Evolutionary conservation across 768 basidiomycete species (phyloP).

Genomic region (Hirschioporus abietinus): DNA sequence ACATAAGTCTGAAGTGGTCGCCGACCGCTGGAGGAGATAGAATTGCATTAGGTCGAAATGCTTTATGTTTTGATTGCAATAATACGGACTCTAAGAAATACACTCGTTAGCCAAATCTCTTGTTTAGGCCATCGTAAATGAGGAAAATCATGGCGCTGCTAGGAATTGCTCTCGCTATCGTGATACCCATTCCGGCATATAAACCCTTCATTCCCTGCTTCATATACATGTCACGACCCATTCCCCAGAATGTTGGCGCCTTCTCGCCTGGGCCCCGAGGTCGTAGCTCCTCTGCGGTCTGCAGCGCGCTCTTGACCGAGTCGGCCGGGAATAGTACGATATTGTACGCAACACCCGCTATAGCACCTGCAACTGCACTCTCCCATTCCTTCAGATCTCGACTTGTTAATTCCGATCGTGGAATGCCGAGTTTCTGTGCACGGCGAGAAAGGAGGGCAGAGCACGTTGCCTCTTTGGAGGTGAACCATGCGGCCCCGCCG

Average conservation of each 20-base stretch:
- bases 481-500: slow-evolving; percentile 88
- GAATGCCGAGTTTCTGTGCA: slow-evolving; percentile 29
- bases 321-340: slow-evolving; percentile 93
- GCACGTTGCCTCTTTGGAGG: slow-evolving; percentile 76
- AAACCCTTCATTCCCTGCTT: slow-evolving; percentile 76
- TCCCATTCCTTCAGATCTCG: slow-evolving; percentile 67
- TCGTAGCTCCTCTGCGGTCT: slow-evolving; percentile 86
- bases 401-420: slow-evolving; percentile 23
- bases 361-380: slow-evolving; percentile 80
- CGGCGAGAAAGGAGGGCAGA: slow-evolving; percentile 53
- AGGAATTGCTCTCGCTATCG: slow-evolving; percentile 77
- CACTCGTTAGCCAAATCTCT: slow-evolving; percentile 37
- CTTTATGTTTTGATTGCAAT: too few species aligned
- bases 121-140: slow-evolving; percentile 78
- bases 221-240: slow-evolving; percentile 64
- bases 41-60: too few species aligned
- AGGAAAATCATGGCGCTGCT: slow-evolving; percentile 91
- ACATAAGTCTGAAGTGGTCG: too few species aligned
- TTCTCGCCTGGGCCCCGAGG: slow-evolving; percentile 34
- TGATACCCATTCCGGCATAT: slow-evolving; percentile 93
- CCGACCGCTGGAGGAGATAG: too few species aligned
- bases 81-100: not conserved
- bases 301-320: slow-evolving; percentile 90
- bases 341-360: slow-evolving; percentile 82
- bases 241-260: slow-evolving; percentile 46